phyloP scores from a whole-genome alignment of 2,329 filamentous ascomycete species.

The Epichloe coenophiala region DNA sequence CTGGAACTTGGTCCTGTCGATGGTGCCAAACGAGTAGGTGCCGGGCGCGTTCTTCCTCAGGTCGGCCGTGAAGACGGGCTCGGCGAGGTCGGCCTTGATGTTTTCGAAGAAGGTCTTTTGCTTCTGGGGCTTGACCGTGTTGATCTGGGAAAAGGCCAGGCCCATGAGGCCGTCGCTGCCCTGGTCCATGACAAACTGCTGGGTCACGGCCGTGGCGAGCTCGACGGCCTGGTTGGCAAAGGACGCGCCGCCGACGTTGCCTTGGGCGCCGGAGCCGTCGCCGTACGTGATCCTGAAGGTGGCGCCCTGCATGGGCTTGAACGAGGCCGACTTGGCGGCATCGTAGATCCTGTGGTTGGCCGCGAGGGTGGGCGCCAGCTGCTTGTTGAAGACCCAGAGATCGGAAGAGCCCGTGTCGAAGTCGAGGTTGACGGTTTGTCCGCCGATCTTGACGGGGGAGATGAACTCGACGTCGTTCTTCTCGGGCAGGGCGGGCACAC shows the following conservation, averaged over 20 bases:
- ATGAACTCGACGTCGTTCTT: slow-evolving; percentile 8
- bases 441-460: slow-evolving; percentile 10
- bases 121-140: slow-evolving; percentile 25
- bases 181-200: slow-evolving; percentile 23
- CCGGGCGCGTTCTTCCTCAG: slow-evolving; percentile 44
- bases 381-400: slow-evolving; percentile 26
- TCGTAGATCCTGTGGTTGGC: slow-evolving; percentile 27
- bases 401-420: slow-evolving; percentile 16
- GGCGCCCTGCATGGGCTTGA: slow-evolving; percentile 22
- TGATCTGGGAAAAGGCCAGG: slow-evolving; percentile 28
- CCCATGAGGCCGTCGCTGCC: slow-evolving; percentile 33
- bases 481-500: background rate
- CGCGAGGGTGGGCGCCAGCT: slow-evolving; percentile 22
- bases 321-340: slow-evolving; percentile 23
- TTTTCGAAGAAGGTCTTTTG: slow-evolving; percentile 32
- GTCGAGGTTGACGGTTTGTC: slow-evolving; percentile 10
- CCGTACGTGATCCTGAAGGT: slow-evolving; percentile 31
- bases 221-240: slow-evolving; percentile 29
- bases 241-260: slow-evolving; percentile 29
- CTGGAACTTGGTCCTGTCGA: slow-evolving; percentile 49
- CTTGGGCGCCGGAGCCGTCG: slow-evolving; percentile 27
- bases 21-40: slow-evolving; percentile 60
- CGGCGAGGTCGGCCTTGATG: slow-evolving; percentile 10
- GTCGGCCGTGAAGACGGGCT: slow-evolving; percentile 51
- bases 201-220: slow-evolving; percentile 26